These are phyloP conservation scores for Monotropa hypopitys DNA, from an alignment of 179 eudicot species.

Conservation along the genomic window DNA sequence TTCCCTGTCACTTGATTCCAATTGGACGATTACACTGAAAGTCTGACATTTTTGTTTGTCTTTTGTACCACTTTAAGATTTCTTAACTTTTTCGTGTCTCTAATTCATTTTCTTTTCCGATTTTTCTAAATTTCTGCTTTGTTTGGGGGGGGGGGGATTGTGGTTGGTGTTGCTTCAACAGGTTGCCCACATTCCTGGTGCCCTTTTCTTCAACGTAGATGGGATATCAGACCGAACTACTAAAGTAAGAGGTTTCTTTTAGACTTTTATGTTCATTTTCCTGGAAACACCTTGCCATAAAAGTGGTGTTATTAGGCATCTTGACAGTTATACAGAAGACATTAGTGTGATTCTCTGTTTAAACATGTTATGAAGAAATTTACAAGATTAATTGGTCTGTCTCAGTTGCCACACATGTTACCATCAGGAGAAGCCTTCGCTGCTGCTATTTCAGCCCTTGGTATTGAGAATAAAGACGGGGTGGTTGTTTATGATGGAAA, in stretches of 20 bases:
- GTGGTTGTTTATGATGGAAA: conserved; percentile 94
- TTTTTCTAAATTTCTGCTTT: neutral
- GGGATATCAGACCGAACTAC: conserved; percentile 69
- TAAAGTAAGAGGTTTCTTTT: conserved; percentile 45
- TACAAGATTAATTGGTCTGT: conserved; percentile 9
- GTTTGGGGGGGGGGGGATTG: neutral
- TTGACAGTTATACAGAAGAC: neutral
- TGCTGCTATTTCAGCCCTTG: conserved; percentile 95
- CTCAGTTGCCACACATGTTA: conserved; percentile 93
- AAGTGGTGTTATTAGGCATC: neutral
- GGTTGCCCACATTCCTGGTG: conserved; percentile 96
- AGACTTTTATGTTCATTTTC: neutral
- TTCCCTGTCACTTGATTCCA: neutral
- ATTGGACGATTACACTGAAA: neutral
- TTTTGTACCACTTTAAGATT: neutral
- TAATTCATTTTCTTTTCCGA: neutral
- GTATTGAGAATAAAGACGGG: conserved; percentile 76
- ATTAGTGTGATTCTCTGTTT: neutral
- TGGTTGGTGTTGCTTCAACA: conserved; percentile 19
- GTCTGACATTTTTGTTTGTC: neutral
- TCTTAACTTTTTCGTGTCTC: neutral
- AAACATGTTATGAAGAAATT: neutral
- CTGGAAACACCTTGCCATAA: conserved; percentile 1
- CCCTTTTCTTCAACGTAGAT: conserved; percentile 87
- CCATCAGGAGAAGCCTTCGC: conserved; percentile 97